Conservation (phyloP, 805 yeast species). For the Metschnikowia shivogae region DNA sequence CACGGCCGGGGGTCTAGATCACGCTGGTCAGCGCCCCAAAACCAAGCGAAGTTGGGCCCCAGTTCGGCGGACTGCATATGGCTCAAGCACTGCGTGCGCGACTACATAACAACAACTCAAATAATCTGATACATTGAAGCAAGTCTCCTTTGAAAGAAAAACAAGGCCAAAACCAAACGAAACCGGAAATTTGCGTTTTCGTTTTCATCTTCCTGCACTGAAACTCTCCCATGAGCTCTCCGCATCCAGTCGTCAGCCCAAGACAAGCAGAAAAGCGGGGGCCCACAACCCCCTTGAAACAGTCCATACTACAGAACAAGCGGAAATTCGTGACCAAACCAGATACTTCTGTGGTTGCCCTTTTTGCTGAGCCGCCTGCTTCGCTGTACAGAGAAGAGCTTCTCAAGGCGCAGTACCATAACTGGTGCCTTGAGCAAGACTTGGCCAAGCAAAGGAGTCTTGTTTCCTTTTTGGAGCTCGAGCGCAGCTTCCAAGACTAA, state of each 20-base stretch:
- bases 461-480: slow-evolving; percentile 30
- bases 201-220: background rate
- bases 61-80: too few species aligned
- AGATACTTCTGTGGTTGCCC: slow-evolving; percentile 3
- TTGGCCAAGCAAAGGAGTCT: slow-evolving; percentile 22
- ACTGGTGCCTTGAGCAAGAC: slow-evolving; percentile 28
- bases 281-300: slow-evolving; percentile 35
- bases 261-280: slow-evolving; percentile 25
- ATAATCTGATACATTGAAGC: too few species aligned
- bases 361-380: slow-evolving; percentile 2
- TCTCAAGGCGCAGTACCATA: slow-evolving; percentile 25
- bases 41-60: too few species aligned
- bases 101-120: too few species aligned
- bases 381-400: slow-evolving; percentile 13
- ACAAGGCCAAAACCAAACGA: too few species aligned
- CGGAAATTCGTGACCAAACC: slow-evolving; percentile 15
- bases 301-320: slow-evolving; percentile 22
- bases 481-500: slow-evolving; percentile 17
- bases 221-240: background rate
- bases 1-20: too few species aligned
- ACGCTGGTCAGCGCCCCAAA: too few species aligned
- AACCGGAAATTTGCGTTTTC: too few species aligned
- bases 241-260: slow-evolving; percentile 6
- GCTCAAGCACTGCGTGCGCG: too few species aligned
- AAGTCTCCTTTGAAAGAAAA: too few species aligned